Base-by-base conservation (phyloP, 2,329 filamentous ascomycete species). In the Verticillium isaacii region DNA sequence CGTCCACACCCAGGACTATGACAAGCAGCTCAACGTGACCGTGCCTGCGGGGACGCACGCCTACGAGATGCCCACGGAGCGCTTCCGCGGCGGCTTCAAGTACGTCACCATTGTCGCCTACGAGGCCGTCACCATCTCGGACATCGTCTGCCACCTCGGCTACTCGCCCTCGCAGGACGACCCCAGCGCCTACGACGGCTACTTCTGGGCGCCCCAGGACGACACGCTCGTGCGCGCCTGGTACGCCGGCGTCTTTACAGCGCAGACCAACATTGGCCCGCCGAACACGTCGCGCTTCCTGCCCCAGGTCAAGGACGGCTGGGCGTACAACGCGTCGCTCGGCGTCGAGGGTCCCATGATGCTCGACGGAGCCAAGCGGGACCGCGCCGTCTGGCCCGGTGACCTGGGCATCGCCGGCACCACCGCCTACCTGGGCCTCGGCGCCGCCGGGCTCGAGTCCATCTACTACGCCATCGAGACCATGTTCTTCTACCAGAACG, bases 351-450 rank as follows among this genome's bases (percentile, higher is more conserved):
- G 67, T 19, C 70, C 73, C 14, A 70, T 73, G 29, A 72, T 75
- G 50, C 72, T 74, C n/a, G 82, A 85, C 67, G 83, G 82, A 3
- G 80, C 82, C 1, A 85, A 85, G 69, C 75, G 82, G 36, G 83
- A 85, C 66, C 75, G 81, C 6, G 73, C 83, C 2, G 80, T 86
- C 2, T 86, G 83, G 82, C 81, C 84, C 2, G 84, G 83, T 2
- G 84, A 86, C 66, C 82, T 86, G 76, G 79, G 80, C 2, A 82
- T 85, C 56, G 79, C 81, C 1, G 76, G 82, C 0, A 82, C 82
- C 1, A 77, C 74, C 8, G 74, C 82, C 1, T 78, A 81, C 17
- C 77, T 84, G 2, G 81, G 80, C 7, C 80, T 80, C 0, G 79
- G 80, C 29, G 80, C 82, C 64, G 77, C 76, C 3, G 68, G 67